Evolutionary conservation across 805 yeast genomes (phyloP).

Genomic region (Helenozyma rhizophorensis): DNA sequence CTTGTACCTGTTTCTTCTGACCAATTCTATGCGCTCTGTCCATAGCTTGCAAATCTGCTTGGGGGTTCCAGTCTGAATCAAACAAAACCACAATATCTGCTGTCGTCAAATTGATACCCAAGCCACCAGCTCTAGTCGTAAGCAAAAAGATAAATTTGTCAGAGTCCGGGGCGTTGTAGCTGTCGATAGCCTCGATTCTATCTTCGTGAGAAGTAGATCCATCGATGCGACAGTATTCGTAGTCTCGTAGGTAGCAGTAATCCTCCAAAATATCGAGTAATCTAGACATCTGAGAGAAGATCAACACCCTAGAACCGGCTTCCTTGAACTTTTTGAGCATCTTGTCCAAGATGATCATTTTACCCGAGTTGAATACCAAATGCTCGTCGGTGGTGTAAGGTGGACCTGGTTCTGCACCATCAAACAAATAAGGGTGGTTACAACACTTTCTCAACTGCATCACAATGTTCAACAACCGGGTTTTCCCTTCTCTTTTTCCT

Average conservation of each 20-base stretch:
- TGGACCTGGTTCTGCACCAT: slow-evolving; percentile 99
- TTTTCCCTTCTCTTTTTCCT: slow-evolving; percentile 92
- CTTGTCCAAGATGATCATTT: slow-evolving; percentile 85
- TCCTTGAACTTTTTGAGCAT: slow-evolving; percentile 64
- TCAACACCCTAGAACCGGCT: slow-evolving; percentile 84
- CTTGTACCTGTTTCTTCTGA: slow-evolving; percentile 92
- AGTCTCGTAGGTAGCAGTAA: slow-evolving; percentile 80
- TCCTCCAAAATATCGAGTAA: slow-evolving; percentile 87
- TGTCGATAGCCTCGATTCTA: slow-evolving; percentile 88
- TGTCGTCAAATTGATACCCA: slow-evolving; percentile 87
- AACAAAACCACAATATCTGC: slow-evolving; percentile 87
- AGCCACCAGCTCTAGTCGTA: slow-evolving; percentile 96
- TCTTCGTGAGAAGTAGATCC: slow-evolving; percentile 93
- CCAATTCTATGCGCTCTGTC: slow-evolving; percentile 98
- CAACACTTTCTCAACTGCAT: slow-evolving; percentile 97
- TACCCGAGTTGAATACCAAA: slow-evolving; percentile 82
- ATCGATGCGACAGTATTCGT: slow-evolving; percentile 86
- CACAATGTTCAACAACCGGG: slow-evolving; percentile 85
- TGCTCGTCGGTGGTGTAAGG: slow-evolving; percentile 96
- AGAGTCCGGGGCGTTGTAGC: slow-evolving; percentile 77
- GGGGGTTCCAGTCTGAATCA: slow-evolving; percentile 98
- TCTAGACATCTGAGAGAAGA: slow-evolving; percentile 92
- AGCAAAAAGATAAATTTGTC: slow-evolving; percentile 78
- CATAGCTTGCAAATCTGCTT: slow-evolving; percentile 97
- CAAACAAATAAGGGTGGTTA: slow-evolving; percentile 94